Evolutionary conservation across 228 moss, liverwort and hornwort genomes (phyloP), one percentile per base, ranked within the genome.

Genomic region (Sphagnum fallax): DNA sequence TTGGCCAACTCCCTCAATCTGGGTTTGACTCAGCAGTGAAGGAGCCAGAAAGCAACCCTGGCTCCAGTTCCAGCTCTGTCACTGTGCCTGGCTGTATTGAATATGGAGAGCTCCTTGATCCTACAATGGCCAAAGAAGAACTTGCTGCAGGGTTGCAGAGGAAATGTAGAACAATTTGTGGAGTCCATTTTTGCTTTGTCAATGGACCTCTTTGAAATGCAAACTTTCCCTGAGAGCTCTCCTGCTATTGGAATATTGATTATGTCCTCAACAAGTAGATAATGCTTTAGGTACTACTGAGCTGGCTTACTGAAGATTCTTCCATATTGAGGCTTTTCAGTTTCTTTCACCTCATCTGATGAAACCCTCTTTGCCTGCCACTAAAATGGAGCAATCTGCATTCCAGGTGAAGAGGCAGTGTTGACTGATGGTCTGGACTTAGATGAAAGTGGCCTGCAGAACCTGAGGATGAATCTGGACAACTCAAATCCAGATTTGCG

Each of bases 401-500:
- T 66, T 71, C 48, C 84, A 84, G 84, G 70, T 73, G 72, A 75
- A 75, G 64, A 60, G 69, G 49, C 58, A 64, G 73, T 65, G 64
- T 71, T 62, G 13, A 10, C 55, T 65, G 61, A 16, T 51, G 58
- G 48, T 12, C 15, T 66, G 51, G 53, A 48, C 63, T 53, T 71
- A 66, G 62, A 62, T 65, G 71, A 67, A 49, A 68, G 73, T 63
- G 76, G 72, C 60, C 60, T 77, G 75, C 70, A 71, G 71, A 72
- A 73, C 15, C 32, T 80, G 52, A 77, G 70, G 60, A 71, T 63
- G 52, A 75, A 58, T 68, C 67, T 80, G 66, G 52, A 72, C 68
- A 79, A 78, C 63, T 74, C 85, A 51, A 83, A 76, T 79, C 71
- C 79, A 58, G 77, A 87, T 51, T 76, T 89, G 32, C 88, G 95